Base-by-base conservation (phyloP, 139 green algal genomes). In the Monoraphidium neglectum region DNA sequence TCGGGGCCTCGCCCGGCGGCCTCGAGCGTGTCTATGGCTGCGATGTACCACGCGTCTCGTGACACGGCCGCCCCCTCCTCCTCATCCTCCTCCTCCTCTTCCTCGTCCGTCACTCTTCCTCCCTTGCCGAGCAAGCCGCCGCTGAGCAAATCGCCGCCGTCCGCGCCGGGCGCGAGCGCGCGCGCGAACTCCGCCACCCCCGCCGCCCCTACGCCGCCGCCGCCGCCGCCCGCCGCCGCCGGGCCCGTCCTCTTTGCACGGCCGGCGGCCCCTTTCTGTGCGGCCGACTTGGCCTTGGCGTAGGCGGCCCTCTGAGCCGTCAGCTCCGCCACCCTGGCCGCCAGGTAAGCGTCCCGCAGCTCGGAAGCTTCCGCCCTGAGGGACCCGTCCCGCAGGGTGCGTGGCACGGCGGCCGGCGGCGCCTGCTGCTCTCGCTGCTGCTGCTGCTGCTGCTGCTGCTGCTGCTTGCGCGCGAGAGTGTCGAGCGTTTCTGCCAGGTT, bases 401-500 rank as follows among this genome's bases (percentile, higher is more conserved):
- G 87, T 4, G 87, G 66, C 8, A 92, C 73, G n/a, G 82, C 83
- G 28, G 28, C 46, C 38, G 36, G 38, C 24, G 6, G 40, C 60
- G 37, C 62, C 62, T 40, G 67, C 26, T 24, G 15, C 36, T 4
- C 61, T 5, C 61, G 46, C 73, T 56, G 63, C 24, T 47, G 60
- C 59, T 51, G 60, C 72, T 8, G 49, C 62, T 38, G 49, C 26
- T 18, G 24, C 4, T 38, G 37, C 59, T 70, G 57, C 37, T 60
- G 68, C n/a, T 77, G 38, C 72, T 78, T 70, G 33, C n/a, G 23
- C 16, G 47, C 62, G 10, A 72, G 35, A 12, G 61, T 30, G 10
- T 21, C 56, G 78, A 97, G 80, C 73, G 90, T 66, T 38, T 81
- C 33, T 0, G 56, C 77, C 67, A 98, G 86, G 82, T 98, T 98